Evolutionary conservation across 345 rosid genomes (phyloP), one percentile per base, ranked within the genome.

Genomic region (Salix brachista): DNA sequence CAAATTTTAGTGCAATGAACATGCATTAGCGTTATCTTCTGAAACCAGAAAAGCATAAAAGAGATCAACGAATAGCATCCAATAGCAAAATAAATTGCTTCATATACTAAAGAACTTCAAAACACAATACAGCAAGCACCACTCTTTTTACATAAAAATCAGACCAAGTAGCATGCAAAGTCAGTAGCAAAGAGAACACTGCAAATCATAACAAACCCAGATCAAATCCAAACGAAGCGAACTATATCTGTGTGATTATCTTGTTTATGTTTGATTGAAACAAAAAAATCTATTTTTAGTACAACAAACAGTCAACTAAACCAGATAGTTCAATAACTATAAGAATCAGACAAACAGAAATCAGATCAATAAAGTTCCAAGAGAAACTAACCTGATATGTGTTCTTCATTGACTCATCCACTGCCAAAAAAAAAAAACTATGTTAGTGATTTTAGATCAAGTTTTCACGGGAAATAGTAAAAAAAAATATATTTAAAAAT

Each of bases 361-460:
- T 70, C 56, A 80, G 82, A 85, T 79, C 80, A 70, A 79, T 69
- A 70, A 61, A 79, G 69, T 61, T 30, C 6, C 25, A 41, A 81
- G 41, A 23, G 16, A 62, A 26, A 84, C 92, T 79, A 77, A 92
- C 99, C 97, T 88, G 82, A 82, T 85, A 96, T 72, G 92, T 86
- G 67, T 71, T 75, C 90, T 83, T 91, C 70, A 90, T 77, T 50
- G 90, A 58, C 75, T 89, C 96, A 79, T 93, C 97, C 56, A 91
- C 97, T 91, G 88, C 52, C 21, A 79, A 79, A 79, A 79, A 79
- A 79, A 61, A 14, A 25, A 60, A 50, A 76, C 65, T 39, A 67
- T 10, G 44, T 82, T 12, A 73, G 75, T 64, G 67, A 34, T 67
- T 68, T 44, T 62, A 78, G 81, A 83, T 77, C 30, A 19, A 74